phyloP scores from a whole-genome alignment of 208 protist species.

The Trypanosoma cruzi region DNA sequence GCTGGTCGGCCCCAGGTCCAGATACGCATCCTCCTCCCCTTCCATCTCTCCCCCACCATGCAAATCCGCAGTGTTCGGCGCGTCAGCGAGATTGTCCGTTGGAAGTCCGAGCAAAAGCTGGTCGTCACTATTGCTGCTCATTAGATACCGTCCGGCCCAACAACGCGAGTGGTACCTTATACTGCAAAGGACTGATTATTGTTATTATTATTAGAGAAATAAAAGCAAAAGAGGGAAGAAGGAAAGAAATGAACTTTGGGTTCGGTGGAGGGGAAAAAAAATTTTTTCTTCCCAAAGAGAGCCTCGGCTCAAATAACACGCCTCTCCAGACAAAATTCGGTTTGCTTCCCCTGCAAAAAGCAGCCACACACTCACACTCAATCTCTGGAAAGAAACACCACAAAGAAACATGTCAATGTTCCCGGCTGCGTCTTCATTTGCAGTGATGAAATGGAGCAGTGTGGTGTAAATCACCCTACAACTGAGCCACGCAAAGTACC shows the following conservation, averaged over 20 bases:
- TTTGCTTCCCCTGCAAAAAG: background rate
- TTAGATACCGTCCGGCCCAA: background rate
- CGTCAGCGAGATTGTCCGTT: background rate
- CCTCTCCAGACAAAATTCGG: background rate
- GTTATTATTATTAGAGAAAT: slow-evolving; percentile 9
- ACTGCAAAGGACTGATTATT: background rate
- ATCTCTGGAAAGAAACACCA: too few species aligned
- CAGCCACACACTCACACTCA: too few species aligned
- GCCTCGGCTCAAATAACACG: background rate
- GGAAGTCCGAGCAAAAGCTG: slow-evolving; percentile 12
- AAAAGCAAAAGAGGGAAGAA: slow-evolving; percentile 23
- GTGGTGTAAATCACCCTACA: background rate
- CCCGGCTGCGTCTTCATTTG: background rate
- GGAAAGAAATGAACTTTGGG: background rate
- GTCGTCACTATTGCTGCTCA: slow-evolving; percentile 10
- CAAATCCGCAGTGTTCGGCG: background rate
- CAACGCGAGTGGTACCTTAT: background rate
- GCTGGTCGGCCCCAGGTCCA: slow-evolving; percentile 13
- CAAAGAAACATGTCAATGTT: background rate
- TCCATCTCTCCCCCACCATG: background rate
- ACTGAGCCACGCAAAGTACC: slow-evolving; percentile 25
- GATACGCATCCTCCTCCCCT: background rate
- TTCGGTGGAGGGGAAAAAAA: background rate
- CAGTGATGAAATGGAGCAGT: slow-evolving; percentile 14
- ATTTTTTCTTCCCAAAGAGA: too few species aligned